Evolutionary conservation across 2,329 filamentous ascomycete species (phyloP).

Genomic region (Sporothrix mexicana): DNA sequence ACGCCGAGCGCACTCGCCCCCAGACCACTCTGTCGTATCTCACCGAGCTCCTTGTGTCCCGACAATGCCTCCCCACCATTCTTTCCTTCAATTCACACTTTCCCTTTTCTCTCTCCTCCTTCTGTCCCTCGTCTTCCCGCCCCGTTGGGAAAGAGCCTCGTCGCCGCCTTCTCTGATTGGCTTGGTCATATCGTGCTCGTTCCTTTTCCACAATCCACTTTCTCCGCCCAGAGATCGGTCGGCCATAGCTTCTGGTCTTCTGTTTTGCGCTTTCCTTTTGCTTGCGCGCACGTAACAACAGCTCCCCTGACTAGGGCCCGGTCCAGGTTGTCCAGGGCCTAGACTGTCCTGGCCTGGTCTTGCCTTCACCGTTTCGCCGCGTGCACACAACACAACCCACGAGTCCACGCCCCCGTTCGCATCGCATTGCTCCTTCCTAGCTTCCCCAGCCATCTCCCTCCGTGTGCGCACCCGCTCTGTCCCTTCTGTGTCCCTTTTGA

Average conservation of each 20-base stretch:
- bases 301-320: slow-evolving; percentile 25
- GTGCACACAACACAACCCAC: neutral
- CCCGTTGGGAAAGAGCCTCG: slow-evolving; percentile 1
- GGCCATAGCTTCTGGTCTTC: slow-evolving; percentile 15
- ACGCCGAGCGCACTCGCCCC: no score
- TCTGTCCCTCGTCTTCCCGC: no score
- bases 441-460: slow-evolving; percentile 35
- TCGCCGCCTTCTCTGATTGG: neutral
- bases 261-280: no score
- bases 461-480: slow-evolving; percentile 1
- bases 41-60: neutral
- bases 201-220: neutral
- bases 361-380: slow-evolving; percentile 12
- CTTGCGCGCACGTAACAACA: neutral
- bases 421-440: slow-evolving; percentile 9
- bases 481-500: slow-evolving; percentile 32
- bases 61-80: neutral
- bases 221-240: slow-evolving; percentile 10
- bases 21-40: neutral
- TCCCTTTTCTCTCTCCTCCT: neutral
- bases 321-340: neutral
- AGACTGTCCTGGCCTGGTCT: neutral
- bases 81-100: neutral
- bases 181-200: neutral
- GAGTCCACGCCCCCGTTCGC: neutral